phyloP scores from a whole-genome alignment of 140 eudicot genomes.

The Anethum foeniculum region DNA sequence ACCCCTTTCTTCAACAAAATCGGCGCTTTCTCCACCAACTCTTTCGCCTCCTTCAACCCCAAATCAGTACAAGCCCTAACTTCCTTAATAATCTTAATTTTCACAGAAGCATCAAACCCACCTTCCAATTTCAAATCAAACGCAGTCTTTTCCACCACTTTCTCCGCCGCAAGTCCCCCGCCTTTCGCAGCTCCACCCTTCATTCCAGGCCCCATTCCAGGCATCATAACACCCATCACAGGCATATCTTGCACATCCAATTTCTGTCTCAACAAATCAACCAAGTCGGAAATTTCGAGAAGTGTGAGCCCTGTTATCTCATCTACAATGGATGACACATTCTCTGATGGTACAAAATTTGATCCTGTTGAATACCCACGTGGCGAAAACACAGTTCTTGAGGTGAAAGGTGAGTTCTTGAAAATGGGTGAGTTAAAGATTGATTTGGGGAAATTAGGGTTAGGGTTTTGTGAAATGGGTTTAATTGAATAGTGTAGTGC shows the following conservation, averaged over 20 bases:
- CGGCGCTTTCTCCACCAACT: constrained; percentile 95
- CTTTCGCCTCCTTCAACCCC: constrained; percentile 97
- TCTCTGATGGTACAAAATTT: constrained; percentile 33
- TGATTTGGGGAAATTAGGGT: not conserved
- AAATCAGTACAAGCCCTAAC: constrained; percentile 76
- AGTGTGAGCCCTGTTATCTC: constrained; percentile 50
- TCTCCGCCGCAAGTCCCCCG: constrained; percentile 39
- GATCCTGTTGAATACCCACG: constrained; percentile 37
- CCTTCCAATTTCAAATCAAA: constrained; percentile 75
- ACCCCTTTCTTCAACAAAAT: constrained; percentile 87
- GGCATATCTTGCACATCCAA: constrained; percentile 65
- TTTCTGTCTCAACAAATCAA: constrained; percentile 55
- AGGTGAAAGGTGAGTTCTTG: constrained; percentile 1
- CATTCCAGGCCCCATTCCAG: constrained; percentile 66
- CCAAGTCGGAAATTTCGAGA: constrained; percentile 59
- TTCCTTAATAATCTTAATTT: constrained; percentile 92
- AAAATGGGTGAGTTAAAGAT: not conserved
- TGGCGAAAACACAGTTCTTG: not conserved
- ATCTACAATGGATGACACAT: constrained; percentile 56
- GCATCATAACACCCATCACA: constrained; percentile 78
- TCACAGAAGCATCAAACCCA: constrained; percentile 47
- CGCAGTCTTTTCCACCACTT: constrained; percentile 55
- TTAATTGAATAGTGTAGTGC: not conserved
- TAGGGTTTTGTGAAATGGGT: constrained; percentile 8
- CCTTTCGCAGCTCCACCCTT: constrained; percentile 21